A percentile compares a stretch with the other conserved stretches of the same genome.
phyloP scores from a whole-genome alignment of 2,329 filamentous ascomycete species.

The Botryotinia narcissicola region DNA sequence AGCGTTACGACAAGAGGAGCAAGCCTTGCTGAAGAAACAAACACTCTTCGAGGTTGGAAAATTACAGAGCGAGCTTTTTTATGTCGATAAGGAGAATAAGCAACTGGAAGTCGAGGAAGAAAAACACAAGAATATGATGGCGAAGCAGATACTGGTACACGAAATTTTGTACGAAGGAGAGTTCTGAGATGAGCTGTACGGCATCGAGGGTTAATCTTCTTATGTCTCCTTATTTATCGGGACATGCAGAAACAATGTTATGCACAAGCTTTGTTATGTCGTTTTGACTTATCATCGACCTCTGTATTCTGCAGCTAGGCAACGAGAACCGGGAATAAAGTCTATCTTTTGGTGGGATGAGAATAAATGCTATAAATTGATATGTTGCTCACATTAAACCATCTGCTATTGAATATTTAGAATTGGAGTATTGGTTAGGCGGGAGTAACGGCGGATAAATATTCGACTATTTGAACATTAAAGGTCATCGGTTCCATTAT shows the following conservation, averaged over 20 bases:
- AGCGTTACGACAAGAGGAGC: not conserved
- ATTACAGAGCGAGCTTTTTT: not conserved
- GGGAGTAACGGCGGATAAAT: not conserved
- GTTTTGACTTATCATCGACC: too few species aligned
- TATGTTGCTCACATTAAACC: not conserved
- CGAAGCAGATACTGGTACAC: not conserved
- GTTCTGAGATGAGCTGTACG: not conserved
- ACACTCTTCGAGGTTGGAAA: not conserved
- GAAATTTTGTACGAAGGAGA: not conserved
- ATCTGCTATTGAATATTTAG: not conserved
- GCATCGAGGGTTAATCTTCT: not conserved
- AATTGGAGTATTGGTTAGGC: not conserved
- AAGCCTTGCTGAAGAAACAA: not conserved
- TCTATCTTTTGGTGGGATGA: not conserved
- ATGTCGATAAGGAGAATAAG: not conserved
- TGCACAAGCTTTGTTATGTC: too few species aligned
- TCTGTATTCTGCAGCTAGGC: not conserved
- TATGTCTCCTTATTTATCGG: not conserved
- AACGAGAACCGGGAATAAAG: not conserved
- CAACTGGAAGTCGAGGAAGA: not conserved
- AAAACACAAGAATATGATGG: not conserved
- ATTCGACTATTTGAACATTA: not conserved
- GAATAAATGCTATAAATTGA: not conserved
- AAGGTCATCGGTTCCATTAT: not conserved
- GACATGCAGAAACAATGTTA: not conserved